Evolutionary conservation across 2,329 filamentous ascomycete genomes (phyloP), one percentile per base, ranked within the genome.

Genomic region (Phialophora chinensis): DNA sequence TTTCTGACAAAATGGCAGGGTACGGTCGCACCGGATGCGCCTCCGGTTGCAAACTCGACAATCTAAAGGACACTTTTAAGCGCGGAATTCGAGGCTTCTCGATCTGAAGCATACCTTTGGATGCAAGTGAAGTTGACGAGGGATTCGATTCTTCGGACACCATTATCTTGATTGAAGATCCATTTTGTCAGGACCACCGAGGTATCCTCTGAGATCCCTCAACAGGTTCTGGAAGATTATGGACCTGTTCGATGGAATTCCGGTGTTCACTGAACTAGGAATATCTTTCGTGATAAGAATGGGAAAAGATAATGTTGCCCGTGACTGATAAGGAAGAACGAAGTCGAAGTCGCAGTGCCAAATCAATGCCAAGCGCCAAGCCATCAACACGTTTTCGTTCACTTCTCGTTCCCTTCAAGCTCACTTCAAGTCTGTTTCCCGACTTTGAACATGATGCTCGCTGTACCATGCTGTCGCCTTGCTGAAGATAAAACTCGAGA

Each of bases 351-450:
- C 14, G 38, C 17, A 44, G 17, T 17, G 38, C 23, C 23, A 58
- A 25, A 58, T 44, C 35, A 42, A n/a, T 20, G 44, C 35, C n/a
- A 44, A 44, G 38, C 38, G 38, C 38, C 38, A 44, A 44, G 38
- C 38, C 38, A 7, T n/a, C 5, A 7, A n/a, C 38, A 1, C 17
- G 35, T 44, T 7, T n/a, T 44, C 38, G 3, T 6, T 42, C 38
- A 42, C 12, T 17, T 42, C 14, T 4, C 3, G 12, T 44, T 44
- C 38, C n/a, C 14, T 44, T 44, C 17, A 2, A 7, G 38, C 3
- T 44, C 38, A 44, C 6, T n/a, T 44, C 38, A 20, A n/a, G 12
- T 42, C 6, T 14, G 4, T 12, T 42, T 14, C 35, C 12, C 35
- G 4, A 4, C 12, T 6, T 44, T n/a, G 14, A 3, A 44, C 14